These are phyloP conservation scores for Leccinum aurantiacum DNA, from an alignment of 768 basidiomycete genomes.

Conservation along the genomic window DNA sequence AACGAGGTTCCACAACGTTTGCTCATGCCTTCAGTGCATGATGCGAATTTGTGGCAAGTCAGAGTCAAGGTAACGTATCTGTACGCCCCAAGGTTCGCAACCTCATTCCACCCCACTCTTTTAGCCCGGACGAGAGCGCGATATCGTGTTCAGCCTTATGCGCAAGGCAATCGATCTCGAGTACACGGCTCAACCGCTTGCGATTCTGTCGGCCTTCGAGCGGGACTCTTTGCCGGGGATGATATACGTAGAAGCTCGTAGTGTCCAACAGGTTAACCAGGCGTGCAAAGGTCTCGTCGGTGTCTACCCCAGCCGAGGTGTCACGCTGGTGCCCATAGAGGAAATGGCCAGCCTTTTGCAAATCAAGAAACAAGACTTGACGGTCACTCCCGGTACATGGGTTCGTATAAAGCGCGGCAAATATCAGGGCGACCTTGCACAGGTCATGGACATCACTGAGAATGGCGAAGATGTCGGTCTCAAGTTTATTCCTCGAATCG, in stretches of 20 bases:
- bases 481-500: conserved; percentile 96
- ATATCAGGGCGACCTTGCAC: conserved; percentile 92
- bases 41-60: conserved; percentile 95
- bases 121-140: conserved; percentile 88
- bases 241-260: conserved; percentile 95
- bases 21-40: conserved; percentile 95
- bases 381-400: conserved; percentile 86
- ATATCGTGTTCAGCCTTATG: conserved; percentile 92
- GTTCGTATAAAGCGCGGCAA: conserved; percentile 93
- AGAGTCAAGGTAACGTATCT: conserved; percentile 72
- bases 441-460: conserved; percentile 92
- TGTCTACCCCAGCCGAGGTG: conserved; percentile 80
- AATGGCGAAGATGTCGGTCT: conserved; percentile 91
- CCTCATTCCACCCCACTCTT: conserved; percentile 4
- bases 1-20: conserved; percentile 90
- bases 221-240: conserved; percentile 93
- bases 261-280: conserved; percentile 78
- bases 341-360: conserved; percentile 97
- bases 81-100: background rate
- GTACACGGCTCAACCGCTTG: conserved; percentile 71
- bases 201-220: conserved; percentile 93
- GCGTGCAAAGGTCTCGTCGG: conserved; percentile 92
- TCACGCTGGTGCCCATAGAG: conserved; percentile 87
- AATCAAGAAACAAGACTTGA: conserved; percentile 92
- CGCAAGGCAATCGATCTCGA: conserved; percentile 88